Evolutionary conservation across 371 early-diverging fungal species (phyloP).

Genomic region (Circinella minor): DNA sequence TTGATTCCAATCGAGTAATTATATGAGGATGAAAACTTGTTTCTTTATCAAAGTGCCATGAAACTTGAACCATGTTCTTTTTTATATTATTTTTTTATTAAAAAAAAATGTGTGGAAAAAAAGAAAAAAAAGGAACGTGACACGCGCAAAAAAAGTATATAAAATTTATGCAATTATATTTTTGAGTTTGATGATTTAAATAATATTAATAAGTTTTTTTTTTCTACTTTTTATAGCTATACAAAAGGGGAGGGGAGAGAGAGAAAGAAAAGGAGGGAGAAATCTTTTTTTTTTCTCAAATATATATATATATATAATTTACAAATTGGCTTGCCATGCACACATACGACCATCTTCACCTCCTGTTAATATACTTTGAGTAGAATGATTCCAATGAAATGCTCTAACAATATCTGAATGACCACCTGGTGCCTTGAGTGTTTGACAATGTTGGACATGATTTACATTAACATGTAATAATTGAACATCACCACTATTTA

Average conservation of each 20-base stretch:
- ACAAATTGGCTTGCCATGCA: conserved; percentile 59
- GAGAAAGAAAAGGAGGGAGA: too few species aligned
- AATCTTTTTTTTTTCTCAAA: too few species aligned
- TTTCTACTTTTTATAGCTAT: too few species aligned
- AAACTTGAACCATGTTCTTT: background rate
- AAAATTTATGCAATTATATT: too few species aligned
- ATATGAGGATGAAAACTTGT: conserved; percentile 48
- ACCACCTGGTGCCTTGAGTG: conserved; percentile 50
- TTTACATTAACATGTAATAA: conserved; percentile 75
- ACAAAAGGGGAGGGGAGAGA: too few species aligned
- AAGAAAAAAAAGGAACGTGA: too few species aligned
- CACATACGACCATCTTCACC: conserved; percentile 79
- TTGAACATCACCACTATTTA: conserved; percentile 67
- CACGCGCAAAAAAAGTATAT: too few species aligned
- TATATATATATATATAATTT: background rate
- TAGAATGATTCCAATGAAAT: conserved; percentile 64
- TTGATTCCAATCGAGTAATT: conserved; percentile 20
- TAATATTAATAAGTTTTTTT: too few species aligned
- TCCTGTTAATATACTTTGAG: conserved; percentile 68
- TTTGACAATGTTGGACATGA: conserved; percentile 70
- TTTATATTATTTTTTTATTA: background rate
- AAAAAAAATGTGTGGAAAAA: too few species aligned
- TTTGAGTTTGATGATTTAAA: too few species aligned
- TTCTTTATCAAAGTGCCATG: conserved; percentile 14
- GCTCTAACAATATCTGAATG: conserved; percentile 79